Conservation (phyloP, 805 yeast species). For the Candida ovalis region DNA sequence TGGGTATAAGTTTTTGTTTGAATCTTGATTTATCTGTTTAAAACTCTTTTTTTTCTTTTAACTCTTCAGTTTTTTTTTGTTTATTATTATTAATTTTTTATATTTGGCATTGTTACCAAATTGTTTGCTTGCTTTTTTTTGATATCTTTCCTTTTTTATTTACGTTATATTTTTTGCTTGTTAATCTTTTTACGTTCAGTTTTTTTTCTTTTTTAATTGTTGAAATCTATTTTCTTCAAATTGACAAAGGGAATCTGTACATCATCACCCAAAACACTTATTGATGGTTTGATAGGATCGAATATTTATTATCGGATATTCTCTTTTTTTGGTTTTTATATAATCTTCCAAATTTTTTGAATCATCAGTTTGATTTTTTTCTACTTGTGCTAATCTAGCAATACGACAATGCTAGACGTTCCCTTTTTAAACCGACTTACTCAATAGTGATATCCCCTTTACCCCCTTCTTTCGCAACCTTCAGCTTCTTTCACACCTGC, state of each 20-base stretch:
- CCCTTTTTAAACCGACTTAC: neutral
- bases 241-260: neutral
- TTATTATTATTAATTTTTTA: neutral
- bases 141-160: neutral
- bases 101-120: neutral
- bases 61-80: neutral
- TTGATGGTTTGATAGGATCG: neutral
- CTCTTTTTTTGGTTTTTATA: neutral
- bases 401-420: too few relatives aligned
- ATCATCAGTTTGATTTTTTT: neutral
- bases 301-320: neutral
- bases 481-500: neutral
- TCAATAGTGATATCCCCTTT: constrained; percentile 1
- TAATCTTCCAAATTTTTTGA: neutral
- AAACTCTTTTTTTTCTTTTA: neutral
- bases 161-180: neutral
- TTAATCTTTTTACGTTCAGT: neutral
- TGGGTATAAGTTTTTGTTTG: neutral
- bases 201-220: neutral
- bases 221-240: too few relatives aligned
- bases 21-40: neutral
- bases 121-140: neutral
- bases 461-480: neutral
- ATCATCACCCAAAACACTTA: neutral
- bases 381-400: too few relatives aligned